phyloP scores from a whole-genome alignment of 441 rosid species.

The Pelargonium fulgidum region DNA sequence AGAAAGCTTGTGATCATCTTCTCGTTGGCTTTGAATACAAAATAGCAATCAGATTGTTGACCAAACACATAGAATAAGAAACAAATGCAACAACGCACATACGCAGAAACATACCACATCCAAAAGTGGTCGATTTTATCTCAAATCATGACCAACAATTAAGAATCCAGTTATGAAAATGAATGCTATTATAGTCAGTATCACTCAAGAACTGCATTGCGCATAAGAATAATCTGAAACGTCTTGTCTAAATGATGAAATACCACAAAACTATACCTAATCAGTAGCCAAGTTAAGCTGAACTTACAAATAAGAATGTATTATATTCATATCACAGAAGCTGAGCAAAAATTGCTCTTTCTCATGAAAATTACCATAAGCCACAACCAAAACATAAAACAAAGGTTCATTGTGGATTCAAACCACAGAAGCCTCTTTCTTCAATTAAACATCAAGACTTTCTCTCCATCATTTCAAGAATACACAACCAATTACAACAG shows the following conservation, averaged over 20 bases:
- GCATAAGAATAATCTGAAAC: neutral
- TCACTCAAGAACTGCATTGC: neutral
- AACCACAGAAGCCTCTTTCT: neutral
- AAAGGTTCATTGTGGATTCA: neutral
- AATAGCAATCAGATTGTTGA: slow-evolving; percentile 32
- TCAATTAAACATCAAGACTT: neutral
- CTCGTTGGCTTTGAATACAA: slow-evolving; percentile 47
- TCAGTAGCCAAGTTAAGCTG: too few relatives aligned
- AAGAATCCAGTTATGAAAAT: neutral
- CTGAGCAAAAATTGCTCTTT: too few relatives aligned
- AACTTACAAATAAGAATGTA: too few relatives aligned
- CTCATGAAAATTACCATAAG: too few relatives aligned
- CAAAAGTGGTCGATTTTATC: neutral
- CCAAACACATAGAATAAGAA: slow-evolving; percentile 18
- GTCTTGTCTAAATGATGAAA: neutral
- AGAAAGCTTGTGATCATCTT: slow-evolving; percentile 43
- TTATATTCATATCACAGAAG: too few relatives aligned
- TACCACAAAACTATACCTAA: neutral
- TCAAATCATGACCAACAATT: neutral
- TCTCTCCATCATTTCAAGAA: neutral
- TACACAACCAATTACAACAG: neutral
- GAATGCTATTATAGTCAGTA: neutral
- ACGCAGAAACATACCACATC: neutral
- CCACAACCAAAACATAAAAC: too few relatives aligned
- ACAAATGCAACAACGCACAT: neutral